phyloP scores from a whole-genome alignment of 345 rosid genomes.

The Syzygium jambos region DNA sequence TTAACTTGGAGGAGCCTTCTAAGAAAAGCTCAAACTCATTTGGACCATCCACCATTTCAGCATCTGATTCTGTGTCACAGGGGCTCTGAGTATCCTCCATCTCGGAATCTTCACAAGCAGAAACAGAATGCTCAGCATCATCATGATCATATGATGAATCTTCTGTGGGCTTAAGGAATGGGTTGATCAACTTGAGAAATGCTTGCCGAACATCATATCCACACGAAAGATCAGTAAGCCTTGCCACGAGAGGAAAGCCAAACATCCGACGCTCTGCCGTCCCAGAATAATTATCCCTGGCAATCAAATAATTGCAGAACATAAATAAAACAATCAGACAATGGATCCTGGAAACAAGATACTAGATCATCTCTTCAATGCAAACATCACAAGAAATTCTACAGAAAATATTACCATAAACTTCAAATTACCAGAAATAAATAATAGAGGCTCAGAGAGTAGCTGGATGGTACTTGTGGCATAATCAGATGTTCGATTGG shows the following conservation, averaged over 20 bases:
- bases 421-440: background rate
- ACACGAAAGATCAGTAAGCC: conserved; percentile 16
- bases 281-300: background rate
- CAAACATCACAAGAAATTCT: background rate
- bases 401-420: background rate
- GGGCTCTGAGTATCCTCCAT: conserved; percentile 27
- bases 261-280: conserved; percentile 9
- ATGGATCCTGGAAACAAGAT: background rate
- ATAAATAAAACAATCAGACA: background rate
- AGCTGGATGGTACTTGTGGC: background rate
- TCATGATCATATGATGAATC: conserved; percentile 19
- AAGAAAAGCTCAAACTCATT: conserved; percentile 29
- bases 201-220: conserved; percentile 32
- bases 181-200: conserved; percentile 36
- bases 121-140: conserved; percentile 13
- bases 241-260: conserved; percentile 50
- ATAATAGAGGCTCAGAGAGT: background rate
- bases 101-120: conserved; percentile 22
- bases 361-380: background rate
- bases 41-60: conserved; percentile 20
- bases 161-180: conserved; percentile 33
- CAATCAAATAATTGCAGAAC: background rate
- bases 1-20: conserved; percentile 5
- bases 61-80: conserved; percentile 12
- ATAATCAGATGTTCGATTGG: background rate